Evolutionary conservation across 495 filamentous ascomycete species (phyloP).

Genomic region (Penicillium egyptiacum): DNA sequence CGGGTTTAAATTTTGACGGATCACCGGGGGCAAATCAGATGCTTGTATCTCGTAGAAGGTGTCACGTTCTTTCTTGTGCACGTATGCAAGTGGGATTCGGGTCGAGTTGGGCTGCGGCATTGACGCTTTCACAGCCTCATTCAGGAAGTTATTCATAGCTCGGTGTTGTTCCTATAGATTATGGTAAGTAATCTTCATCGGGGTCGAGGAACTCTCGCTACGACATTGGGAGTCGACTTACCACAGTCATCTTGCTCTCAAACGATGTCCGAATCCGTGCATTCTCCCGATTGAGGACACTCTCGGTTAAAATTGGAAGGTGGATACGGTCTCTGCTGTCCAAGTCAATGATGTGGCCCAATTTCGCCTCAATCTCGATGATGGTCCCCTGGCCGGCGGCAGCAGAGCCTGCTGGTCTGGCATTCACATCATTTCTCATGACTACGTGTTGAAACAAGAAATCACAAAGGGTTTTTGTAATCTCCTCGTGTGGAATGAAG

Average conservation of each 20-base stretch:
- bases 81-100: slow-evolving; percentile 74
- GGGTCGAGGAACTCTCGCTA: not conserved
- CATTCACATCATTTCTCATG: slow-evolving; percentile 51
- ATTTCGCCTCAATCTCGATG: slow-evolving; percentile 88
- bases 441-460: slow-evolving; percentile 74
- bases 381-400: slow-evolving; percentile 61
- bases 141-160: slow-evolving; percentile 75
- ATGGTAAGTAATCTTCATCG: slow-evolving; percentile 7
- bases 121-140: slow-evolving; percentile 58
- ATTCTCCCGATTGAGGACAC: slow-evolving; percentile 56
- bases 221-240: slow-evolving; percentile 43
- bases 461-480: slow-evolving; percentile 67
- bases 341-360: slow-evolving; percentile 76
- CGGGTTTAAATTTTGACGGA: slow-evolving; percentile 56
- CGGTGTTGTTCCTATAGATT: slow-evolving; percentile 67
- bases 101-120: slow-evolving; percentile 37
- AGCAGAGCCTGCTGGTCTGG: slow-evolving; percentile 46
- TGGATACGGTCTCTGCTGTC: slow-evolving; percentile 63
- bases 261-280: slow-evolving; percentile 57
- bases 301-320: slow-evolving; percentile 65
- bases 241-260: slow-evolving; percentile 81
- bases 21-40: slow-evolving; percentile 52
- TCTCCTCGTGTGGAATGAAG: slow-evolving; percentile 62
- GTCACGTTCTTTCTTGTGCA: slow-evolving; percentile 77
- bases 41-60: slow-evolving; percentile 74